Percentiles rank a stretch among this genome's conserved stretches.
Conservation (phyloP, 208 protist genomes). For the Tritrichomonas musculus region DNA sequence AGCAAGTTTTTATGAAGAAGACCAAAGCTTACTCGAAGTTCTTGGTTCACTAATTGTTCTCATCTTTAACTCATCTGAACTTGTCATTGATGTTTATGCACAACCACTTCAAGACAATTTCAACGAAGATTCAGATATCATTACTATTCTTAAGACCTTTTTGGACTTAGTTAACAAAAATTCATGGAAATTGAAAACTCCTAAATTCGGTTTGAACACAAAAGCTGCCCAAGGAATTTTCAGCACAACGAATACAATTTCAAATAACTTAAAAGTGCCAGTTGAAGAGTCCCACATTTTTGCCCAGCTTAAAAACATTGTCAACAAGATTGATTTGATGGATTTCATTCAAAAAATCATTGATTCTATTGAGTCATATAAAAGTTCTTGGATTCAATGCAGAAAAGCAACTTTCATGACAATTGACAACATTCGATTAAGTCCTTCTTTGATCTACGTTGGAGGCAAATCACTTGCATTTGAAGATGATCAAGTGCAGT, state of each 20-base stretch:
- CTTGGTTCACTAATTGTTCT: background rate
- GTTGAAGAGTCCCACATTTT: too few species aligned
- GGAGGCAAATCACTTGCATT: too few species aligned
- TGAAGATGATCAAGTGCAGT: too few species aligned
- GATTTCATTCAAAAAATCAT: too few species aligned
- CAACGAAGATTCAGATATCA: background rate
- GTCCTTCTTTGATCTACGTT: too few species aligned
- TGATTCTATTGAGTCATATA: too few species aligned
- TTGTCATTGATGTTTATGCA: background rate
- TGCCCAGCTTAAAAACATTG: too few species aligned
- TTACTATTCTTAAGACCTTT: background rate
- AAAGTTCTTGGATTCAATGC: too few species aligned
- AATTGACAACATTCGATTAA: too few species aligned
- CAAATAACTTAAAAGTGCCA: too few species aligned
- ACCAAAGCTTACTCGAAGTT: background rate
- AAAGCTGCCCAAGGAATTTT: background rate
- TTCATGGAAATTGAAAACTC: background rate
- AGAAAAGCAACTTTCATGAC: too few species aligned
- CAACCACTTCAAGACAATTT: background rate
- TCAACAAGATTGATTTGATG: too few species aligned
- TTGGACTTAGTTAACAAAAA: background rate
- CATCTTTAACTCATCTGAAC: background rate
- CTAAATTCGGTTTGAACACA: background rate
- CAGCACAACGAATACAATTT: background rate
- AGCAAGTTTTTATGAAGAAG: background rate